Base-by-base conservation (phyloP, 768 basidiomycete genomes). In the Amanita pallidorosea region DNA sequence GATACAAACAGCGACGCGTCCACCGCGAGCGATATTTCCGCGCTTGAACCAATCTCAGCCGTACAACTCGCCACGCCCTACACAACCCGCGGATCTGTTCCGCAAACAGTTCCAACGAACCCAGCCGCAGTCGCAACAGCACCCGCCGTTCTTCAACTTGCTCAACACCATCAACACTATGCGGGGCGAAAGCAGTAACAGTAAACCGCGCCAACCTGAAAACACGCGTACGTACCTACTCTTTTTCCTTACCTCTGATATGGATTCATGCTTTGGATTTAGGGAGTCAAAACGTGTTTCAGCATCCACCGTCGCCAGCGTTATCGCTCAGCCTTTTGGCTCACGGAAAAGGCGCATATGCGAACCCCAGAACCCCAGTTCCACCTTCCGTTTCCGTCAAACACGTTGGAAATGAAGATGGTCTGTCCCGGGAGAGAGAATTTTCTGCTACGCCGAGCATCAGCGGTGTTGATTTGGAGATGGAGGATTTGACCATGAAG, bases 111-210 rank as follows among this genome's bases (percentile, higher is more conserved):
- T 45, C 25, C 41, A 36, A 7, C 22, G 20, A 22, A 17, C 25
- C 3, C 40, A 49, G 15, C 13, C 42, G 3, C 50, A 51, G 34
- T 33, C 15, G 13, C 42, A 31, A 27, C 43, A 45, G 13, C 15
- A 27, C 17, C n/a, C 43, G 3, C 50, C 50, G 13, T 51, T 51
- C n/a, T 51, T 51, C 18, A 51, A 51, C 23, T 20, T 50, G 18
- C 41, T 50, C n/a, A 50, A 50, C 49, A 51, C 42, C 6, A 35
- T 51, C 31, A 51, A 51, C 34, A 9, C 27, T 1, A 42, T 22
- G 7, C 25, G 38, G 15, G 40, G 27, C 9, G 23, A 43, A n/a
- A 13, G n/a, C 27, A 23, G 34, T n/a, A 38, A 17, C 12, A 33
- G 15, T 12, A 48, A 37, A 38, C 15, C 35, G 6, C 35, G 37